phyloP scores from a whole-genome alignment of 1,139 yeast genomes.

The Meyerozyma smithsonii region DNA sequence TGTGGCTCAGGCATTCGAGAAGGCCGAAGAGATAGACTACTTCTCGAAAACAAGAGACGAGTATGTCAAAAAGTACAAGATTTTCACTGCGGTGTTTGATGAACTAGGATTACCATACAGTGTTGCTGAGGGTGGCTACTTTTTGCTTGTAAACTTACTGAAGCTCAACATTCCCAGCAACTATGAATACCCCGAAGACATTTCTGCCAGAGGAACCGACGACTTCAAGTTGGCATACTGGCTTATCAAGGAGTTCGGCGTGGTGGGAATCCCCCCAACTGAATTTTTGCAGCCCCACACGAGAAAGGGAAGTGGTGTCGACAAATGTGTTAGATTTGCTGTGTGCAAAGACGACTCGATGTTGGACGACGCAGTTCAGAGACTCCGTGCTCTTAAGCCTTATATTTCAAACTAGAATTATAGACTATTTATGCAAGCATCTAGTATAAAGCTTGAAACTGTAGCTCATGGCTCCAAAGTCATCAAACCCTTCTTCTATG shows the following conservation, averaged over 20 bases:
- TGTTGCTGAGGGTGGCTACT: constrained; percentile 88
- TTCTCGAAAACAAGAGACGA: constrained; percentile 63
- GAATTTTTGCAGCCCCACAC: constrained; percentile 66
- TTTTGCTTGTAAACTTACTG: constrained; percentile 79
- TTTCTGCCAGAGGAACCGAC: constrained; percentile 58
- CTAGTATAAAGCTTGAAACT: constrained; percentile 43
- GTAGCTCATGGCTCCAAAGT: constrained; percentile 73
- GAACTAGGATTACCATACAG: constrained; percentile 87
- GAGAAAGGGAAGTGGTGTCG: constrained; percentile 70
- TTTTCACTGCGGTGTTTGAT: constrained; percentile 74
- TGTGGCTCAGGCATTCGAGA: constrained; percentile 66
- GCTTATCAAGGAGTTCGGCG: constrained; percentile 88
- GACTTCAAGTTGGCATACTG: constrained; percentile 90
- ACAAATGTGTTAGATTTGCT: constrained; percentile 85
- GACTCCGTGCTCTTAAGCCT: constrained; percentile 65
- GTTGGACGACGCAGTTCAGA: constrained; percentile 74
- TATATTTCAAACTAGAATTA: constrained; percentile 23
- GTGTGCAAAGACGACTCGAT: constrained; percentile 88
- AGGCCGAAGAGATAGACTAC: constrained; percentile 60
- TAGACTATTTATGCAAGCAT: background rate
- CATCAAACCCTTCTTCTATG: constrained; percentile 68
- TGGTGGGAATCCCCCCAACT: constrained; percentile 94
- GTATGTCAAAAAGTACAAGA: constrained; percentile 65
- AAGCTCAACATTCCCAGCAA: constrained; percentile 74
- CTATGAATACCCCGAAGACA: constrained; percentile 67